Evolutionary conservation across 192 early-diverging fungal genomes (phyloP), one percentile per base, ranked within the genome.

Genomic region (Gaertneriomyces semiglobifer): DNA sequence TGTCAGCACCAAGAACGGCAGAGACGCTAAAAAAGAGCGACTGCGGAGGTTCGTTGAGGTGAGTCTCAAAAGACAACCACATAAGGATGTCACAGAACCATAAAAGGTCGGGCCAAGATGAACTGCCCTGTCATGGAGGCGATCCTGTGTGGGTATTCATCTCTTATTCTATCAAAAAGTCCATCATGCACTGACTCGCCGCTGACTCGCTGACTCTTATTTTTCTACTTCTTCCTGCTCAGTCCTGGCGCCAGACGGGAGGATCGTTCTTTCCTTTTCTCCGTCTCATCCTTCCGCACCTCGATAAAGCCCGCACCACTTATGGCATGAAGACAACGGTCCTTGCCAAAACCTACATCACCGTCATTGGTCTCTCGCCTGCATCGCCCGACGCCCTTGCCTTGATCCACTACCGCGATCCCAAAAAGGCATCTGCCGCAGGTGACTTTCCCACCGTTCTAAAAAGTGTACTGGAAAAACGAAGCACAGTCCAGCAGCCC

Each of bases 391-490:
- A 86, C 44, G 90, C 84, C 38, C 44, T 79, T 42, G 85, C 87
- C 16, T 87, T 95, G 0, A 85, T 89, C 6, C 89, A 89, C 12
- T 94, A 89, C 81, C 92, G 90, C 10, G 74, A 74, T 45, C 78
- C 78, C 11, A 52, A 41, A 8, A 66, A 60, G 52, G 54, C 41
- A 84, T 79, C 76, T 60, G 68, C 78, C 0, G 77, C 79, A 6
- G 88, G 85, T 39, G 88, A 91, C 56, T 91, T 92, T 70, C 79
- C 85, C 4, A 58, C 64, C 12, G 84, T 90, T 16, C 72, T 80
- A 3, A 68, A 55, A 25, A 16, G 60, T 10, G 84, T 92, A 4
- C 50, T 80, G 12, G 48, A 55, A 19, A 63, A 64, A 16, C 52
- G 74, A 4, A 59, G 62, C 6, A 45, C 10, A 14, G 58, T 64